Conservation (phyloP, 1,284 basidiomycete genomes). For the Mycosarcoma mackinlayi region DNA sequence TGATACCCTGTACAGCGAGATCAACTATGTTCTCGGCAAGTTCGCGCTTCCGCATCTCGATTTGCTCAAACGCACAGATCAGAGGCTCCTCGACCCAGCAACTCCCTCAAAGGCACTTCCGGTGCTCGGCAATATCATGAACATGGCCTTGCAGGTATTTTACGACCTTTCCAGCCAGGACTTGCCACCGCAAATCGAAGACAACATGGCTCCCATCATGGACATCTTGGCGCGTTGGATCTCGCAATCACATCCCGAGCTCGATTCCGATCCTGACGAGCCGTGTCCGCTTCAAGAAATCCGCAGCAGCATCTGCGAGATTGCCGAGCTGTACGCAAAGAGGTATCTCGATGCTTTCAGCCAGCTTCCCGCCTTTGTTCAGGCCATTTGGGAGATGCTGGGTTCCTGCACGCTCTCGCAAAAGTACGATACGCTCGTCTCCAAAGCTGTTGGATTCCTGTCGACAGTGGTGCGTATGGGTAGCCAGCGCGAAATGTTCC, state of each 20-base stretch:
- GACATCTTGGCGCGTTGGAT: constrained; percentile 59
- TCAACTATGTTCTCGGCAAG: constrained; percentile 87
- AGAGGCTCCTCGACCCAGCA: constrained; percentile 67
- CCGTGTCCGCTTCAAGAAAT: constrained; percentile 86
- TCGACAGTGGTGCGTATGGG: constrained; percentile 81
- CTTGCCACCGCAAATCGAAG: constrained; percentile 92
- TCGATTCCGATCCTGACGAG: constrained; percentile 76
- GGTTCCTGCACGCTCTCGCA: constrained; percentile 78
- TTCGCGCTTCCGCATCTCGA: constrained; percentile 87
- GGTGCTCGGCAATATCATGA: constrained; percentile 67
- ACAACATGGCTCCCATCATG: constrained; percentile 74
- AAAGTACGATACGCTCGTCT: constrained; percentile 87
- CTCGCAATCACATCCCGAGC: constrained; percentile 57
- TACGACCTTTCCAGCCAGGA: constrained; percentile 96
- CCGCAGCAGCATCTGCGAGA: constrained; percentile 89
- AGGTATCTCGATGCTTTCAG: constrained; percentile 88
- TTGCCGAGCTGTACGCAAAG: constrained; percentile 91
- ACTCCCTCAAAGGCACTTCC: constrained; percentile 64
- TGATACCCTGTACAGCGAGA: constrained; percentile 86
- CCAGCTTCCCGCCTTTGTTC: constrained; percentile 84
- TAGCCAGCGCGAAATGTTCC: constrained; percentile 75
- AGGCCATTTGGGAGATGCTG: constrained; percentile 89
- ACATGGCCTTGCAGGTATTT: constrained; percentile 85
- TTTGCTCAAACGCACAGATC: constrained; percentile 64
- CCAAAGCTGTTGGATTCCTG: constrained; percentile 91